Base-by-base conservation (phyloP, 257 asterid species). In the Plantago major region DNA sequence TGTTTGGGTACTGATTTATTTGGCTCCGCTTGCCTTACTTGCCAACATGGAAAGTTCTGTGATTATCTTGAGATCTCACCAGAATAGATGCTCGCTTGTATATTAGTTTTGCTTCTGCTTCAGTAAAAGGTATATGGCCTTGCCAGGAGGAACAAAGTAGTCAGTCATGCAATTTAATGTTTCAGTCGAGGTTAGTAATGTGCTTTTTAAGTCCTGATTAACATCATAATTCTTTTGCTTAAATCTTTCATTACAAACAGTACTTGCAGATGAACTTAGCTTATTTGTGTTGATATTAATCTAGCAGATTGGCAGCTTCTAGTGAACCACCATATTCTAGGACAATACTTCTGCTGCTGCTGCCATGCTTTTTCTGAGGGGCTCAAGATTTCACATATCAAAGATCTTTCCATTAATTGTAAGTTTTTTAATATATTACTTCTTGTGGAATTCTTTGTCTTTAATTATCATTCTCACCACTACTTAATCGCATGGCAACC, bases 31-130 rank as follows among this genome's bases (percentile, higher is more conserved):
- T 72, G 89, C 81, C 86, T 42, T 53, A 86, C 94, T 55, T 77
- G 67, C 58, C 99, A 92, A 73, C 97, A 81, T 60, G 99, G 97
- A 46, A 81, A 70, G 72, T 89, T 89, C 73, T n/a, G n/a, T n/a
- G n/a, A n/a, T n/a, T n/a, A n/a, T n/a, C n/a, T n/a, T n/a, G n/a
- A n/a, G n/a, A n/a, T 80, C 89, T 92, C 51, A 77, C 94, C 18
- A 84, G 99, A 73, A 2, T 92, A 68, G 99, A 92, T 67, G 95
- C 94, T 67, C 95, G 95, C 54, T 59, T 89, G 65, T 95, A 92
- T 74, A 58, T 92, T 61, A 28, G 81, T 67, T 89, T 95, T 3
- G 86, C 87, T 66, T 73, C 87, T 19, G 81, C 78, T 42, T 51
- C 86, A 50, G 85, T 78, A 77, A 71, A 63, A 46, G 61, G 64